Evolutionary conservation across 805 yeast genomes (phyloP), one percentile per base, ranked within the genome.

Genomic region (Saccharomyces cerevisiae): DNA sequence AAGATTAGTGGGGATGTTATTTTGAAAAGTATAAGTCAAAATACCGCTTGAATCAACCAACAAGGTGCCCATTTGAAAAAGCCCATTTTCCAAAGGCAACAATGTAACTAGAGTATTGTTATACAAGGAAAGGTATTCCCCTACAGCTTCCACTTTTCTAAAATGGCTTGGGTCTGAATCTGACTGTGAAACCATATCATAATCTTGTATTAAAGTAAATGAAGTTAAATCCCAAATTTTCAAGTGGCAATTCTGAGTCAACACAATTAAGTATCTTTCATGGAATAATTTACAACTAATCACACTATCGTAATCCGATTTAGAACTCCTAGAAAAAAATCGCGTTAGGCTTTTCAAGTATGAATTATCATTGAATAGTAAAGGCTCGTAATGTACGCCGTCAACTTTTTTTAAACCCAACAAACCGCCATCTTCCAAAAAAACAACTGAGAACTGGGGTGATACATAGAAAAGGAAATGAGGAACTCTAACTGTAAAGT

Each of bases 341-440:
- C 59, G 66, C 3, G 73, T 70, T 46, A 69, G 58, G 59, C 68
- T 68, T 57, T 67, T 75, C 41, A 73, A 62, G 59, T 75, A 81
- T 11, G 81, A 68, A 61, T 76, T 60, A 71, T 84, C 90, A 55
- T 76, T 78, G 66, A 85, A 86, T 29, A 81, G 69, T 48, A 66
- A 68, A 9, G 79, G 80, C 54, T 71, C 79, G 46, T 72, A 66
- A 17, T 61, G 57, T 6, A 54, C 57, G 26, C 57, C 57, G 13
- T 61, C 59, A 10, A 52, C 30, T 57, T 65, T 68, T 29, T 63
- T 62, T 54, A 86, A 72, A 48, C 82, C 83, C 50, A 89, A 70
- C 46, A 90, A 66, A 1, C 91, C 89, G 27, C 97, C 97, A 70
- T 91, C 96, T 47, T 77, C 76, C 50, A 90, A 73, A 4, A 89